phyloP scores from a whole-genome alignment of 345 rosid species.

The Gossypium thurberi region DNA sequence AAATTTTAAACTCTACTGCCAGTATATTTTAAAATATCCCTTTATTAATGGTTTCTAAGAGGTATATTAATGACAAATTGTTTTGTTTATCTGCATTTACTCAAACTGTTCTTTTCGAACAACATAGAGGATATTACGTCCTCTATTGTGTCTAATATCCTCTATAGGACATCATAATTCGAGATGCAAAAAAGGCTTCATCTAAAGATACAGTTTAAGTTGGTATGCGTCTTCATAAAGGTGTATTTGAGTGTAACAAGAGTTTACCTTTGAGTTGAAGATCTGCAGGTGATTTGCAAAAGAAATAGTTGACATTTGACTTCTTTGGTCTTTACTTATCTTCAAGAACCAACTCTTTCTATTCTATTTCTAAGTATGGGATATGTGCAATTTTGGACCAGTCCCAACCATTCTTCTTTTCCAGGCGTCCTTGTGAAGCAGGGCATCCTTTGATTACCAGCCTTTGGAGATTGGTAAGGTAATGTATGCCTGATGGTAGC shows the following conservation, averaged over 20 bases:
- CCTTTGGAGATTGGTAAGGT: neutral
- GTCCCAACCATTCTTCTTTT: neutral
- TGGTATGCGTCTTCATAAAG: neutral
- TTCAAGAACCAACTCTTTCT: neutral
- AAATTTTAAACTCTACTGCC: neutral
- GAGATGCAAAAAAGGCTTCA: neutral
- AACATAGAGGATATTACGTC: neutral
- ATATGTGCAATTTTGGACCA: neutral
- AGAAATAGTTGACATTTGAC: neutral
- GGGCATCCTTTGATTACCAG: slow-evolving; percentile 4
- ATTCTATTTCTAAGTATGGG: neutral
- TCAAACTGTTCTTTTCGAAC: neutral
- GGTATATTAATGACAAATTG: neutral
- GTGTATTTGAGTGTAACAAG: neutral
- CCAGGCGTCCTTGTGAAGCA: neutral
- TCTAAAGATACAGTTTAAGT: neutral
- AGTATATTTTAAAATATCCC: neutral
- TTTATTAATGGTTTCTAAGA: neutral
- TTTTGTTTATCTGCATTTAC: neutral
- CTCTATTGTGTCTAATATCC: neutral
- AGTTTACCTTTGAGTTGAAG: neutral
- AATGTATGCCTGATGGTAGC: neutral
- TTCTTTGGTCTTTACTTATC: neutral
- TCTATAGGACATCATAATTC: neutral
- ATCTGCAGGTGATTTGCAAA: neutral